A percentile compares a stretch with the other conserved stretches of the same genome.
These are phyloP conservation scores for Macrotyloma uniflorum DNA, from an alignment of 306 rosid species.

Conservation along the genomic window DNA sequence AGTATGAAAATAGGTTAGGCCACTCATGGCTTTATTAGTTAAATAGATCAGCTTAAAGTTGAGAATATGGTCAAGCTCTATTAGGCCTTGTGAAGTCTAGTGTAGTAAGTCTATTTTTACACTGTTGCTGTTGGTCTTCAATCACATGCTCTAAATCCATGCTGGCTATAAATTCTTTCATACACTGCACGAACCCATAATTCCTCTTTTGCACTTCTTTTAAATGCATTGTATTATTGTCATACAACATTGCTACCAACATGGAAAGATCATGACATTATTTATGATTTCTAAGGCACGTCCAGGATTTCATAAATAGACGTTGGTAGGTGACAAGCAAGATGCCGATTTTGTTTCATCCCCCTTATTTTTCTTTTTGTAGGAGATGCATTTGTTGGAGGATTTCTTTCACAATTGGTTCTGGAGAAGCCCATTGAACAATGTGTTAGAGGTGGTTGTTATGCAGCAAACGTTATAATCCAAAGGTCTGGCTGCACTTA, in stretches of 20 bases:
- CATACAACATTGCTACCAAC: not conserved
- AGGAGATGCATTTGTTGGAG: slow-evolving; percentile 95
- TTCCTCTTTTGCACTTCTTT: not conserved
- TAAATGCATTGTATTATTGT: slow-evolving; percentile 12
- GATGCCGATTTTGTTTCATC: not conserved
- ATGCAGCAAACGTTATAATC: slow-evolving; percentile 79
- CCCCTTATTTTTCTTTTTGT: slow-evolving; percentile 9
- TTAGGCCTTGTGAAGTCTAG: not conserved
- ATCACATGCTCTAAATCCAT: slow-evolving; percentile 1
- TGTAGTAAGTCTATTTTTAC: not conserved
- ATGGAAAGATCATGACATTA: not conserved
- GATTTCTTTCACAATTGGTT: slow-evolving; percentile 79
- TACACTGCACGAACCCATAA: not conserved
- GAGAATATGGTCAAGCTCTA: not conserved
- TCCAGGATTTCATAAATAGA: not conserved
- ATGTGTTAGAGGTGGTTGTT: slow-evolving; percentile 73
- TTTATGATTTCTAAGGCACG: not conserved
- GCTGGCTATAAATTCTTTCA: not conserved
- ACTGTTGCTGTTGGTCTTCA: not conserved
- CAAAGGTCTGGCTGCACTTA: slow-evolving; percentile 90
- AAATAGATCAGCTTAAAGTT: not conserved
- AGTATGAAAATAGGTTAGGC: not conserved
- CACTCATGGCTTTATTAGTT: not conserved
- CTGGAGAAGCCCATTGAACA: slow-evolving; percentile 76
- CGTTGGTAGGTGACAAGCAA: not conserved